phyloP scores from a whole-genome alignment of 129 eudicot species.

The Smallanthus sonchifolius region DNA sequence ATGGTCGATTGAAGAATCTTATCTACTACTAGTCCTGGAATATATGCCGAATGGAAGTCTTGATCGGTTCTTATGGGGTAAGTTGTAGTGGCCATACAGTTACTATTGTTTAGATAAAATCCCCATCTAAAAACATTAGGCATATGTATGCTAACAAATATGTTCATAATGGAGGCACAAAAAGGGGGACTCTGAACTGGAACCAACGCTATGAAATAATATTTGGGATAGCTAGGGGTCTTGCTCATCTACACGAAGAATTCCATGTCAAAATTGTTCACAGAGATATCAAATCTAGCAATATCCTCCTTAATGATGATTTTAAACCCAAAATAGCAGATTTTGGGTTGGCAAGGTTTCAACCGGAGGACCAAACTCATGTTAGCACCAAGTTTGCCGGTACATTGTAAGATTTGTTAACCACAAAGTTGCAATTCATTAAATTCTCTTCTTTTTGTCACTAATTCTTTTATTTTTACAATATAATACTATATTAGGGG shows the following conservation, averaged over 20 bases:
- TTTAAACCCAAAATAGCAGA: constrained; percentile 68
- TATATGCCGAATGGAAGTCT: constrained; percentile 74
- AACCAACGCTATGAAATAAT: constrained; percentile 55
- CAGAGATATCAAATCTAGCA: constrained; percentile 67
- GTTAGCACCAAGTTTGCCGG: constrained; percentile 66
- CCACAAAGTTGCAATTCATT: background rate
- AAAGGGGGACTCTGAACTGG: constrained; percentile 51
- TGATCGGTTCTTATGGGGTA: constrained; percentile 61
- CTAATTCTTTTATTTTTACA: background rate
- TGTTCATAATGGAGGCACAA: constrained; percentile 37
- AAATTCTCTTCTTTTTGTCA: background rate
- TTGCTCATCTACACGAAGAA: constrained; percentile 65
- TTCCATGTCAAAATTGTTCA: constrained; percentile 68
- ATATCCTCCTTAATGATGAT: constrained; percentile 59
- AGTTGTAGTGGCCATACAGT: background rate
- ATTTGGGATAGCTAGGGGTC: constrained; percentile 64
- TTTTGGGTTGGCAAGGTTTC: constrained; percentile 67
- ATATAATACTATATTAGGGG: constrained; percentile 38
- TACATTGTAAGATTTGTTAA: constrained; percentile 53
- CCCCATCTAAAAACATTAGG: background rate
- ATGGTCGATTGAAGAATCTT: constrained; percentile 52
- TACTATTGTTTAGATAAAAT: background rate
- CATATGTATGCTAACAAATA: background rate
- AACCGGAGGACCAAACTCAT: constrained; percentile 59
- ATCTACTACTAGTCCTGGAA: constrained; percentile 61